Evolutionary conservation across 139 green algal genomes (phyloP), one percentile per base, ranked within the genome.

Genomic region (Chlamydomonas schloesseri): DNA sequence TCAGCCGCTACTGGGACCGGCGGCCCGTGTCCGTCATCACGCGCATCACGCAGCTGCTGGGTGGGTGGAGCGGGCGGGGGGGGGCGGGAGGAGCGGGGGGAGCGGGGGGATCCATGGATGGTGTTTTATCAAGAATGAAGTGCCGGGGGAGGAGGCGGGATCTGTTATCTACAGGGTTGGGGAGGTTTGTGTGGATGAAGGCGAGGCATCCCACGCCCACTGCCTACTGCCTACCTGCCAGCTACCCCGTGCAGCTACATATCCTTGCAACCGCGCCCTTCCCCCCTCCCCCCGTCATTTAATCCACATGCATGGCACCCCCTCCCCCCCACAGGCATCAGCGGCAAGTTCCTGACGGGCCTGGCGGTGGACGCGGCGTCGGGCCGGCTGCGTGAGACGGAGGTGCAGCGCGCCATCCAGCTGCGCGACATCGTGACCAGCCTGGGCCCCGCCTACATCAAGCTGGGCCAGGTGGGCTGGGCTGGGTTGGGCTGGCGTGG

Each of bases 361-460:
- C 73, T 99, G 57, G 68, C 86, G 4, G 46, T 73, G 1, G 97
- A 99, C 87, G 60, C 91, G 21, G 64, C 96, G 24, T 62, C 34
- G 0, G 96, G 95, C 20, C 86, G 82, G 64, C 64, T 96, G 47
- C 87, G 95, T 34, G 90, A 88, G 47, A 91, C 71, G 26, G 91
- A 94, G 87, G 88, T 93, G 47, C 77, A 93, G 83, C 89, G 95
- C 11, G 98, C 98, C 28, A 97, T 98, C 69, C 77, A 99, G 82
- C 89, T 99, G 70, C 89, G 98, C 31, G 92, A 99, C 86, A 99
- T 99, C 86, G 94, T 99, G 76, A 99, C 97, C 26, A 95, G 73
- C 67, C 65, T 98, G 33, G 96, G 96, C 0, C 98, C 98, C 6
- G 98, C 98, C 0, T 99, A 99, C 93, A 99, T 99, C 91, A 99